These are phyloP conservation scores for Pleomassaria siparia DNA, from an alignment of 2,329 filamentous ascomycete genomes.

Conservation along the genomic window DNA sequence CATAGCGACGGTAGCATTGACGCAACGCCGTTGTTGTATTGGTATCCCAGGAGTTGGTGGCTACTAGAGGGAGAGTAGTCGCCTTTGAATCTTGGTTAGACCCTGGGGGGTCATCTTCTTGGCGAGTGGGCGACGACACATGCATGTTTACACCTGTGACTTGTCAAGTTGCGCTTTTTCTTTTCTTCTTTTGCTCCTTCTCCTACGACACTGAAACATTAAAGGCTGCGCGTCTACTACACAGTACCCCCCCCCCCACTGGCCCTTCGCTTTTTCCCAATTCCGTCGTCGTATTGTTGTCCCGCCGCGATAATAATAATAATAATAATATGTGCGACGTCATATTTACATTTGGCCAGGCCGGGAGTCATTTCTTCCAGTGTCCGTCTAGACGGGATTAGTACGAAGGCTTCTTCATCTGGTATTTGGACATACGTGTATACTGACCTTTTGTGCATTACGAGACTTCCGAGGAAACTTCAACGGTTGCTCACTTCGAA, in stretches of 20 bases:
- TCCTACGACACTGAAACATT: neutral
- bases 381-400: constrained; percentile 28
- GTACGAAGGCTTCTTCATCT: no score
- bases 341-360: constrained; percentile 37
- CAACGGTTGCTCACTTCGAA: constrained; percentile 23
- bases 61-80: neutral
- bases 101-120: constrained; percentile 20
- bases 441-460: constrained; percentile 17
- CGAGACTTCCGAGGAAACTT: constrained; percentile 32
- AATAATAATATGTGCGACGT: constrained; percentile 33
- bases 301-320: no score
- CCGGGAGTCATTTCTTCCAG: constrained; percentile 38
- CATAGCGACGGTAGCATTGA: neutral
- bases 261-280: no score
- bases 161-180: neutral
- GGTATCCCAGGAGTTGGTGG: no score
- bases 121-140: constrained; percentile 18
- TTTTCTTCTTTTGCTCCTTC: neutral
- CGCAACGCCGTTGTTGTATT: constrained; percentile 4
- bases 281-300: no score
- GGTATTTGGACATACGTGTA: no score
- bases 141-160: neutral
- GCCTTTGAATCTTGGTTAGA: constrained; percentile 21
- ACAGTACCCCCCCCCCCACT: no score
- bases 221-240: neutral